phyloP scores from a whole-genome alignment of 192 early-diverging fungal species.

The Dispira simplex region DNA sequence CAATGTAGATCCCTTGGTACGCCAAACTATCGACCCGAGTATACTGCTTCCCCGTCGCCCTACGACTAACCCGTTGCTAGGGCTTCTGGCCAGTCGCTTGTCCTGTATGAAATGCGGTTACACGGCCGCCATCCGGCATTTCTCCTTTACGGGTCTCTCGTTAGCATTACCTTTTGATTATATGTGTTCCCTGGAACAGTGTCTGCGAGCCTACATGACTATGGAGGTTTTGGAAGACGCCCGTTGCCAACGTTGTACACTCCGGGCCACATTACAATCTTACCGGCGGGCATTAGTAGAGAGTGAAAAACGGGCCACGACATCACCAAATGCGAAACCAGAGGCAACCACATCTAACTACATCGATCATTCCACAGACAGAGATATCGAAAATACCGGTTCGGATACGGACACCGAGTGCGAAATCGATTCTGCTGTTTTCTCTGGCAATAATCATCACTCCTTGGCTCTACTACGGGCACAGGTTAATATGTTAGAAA shows the following conservation, averaged over 20 bases:
- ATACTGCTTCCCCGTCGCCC: background rate
- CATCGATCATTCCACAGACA: no score
- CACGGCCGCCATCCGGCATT: conserved; percentile 60
- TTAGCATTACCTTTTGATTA: conserved; percentile 38
- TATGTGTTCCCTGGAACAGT: conserved; percentile 15
- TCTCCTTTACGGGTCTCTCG: conserved; percentile 66
- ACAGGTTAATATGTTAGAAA: no score
- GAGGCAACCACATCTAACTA: no score
- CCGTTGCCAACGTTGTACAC: conserved; percentile 17
- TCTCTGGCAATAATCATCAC: no score
- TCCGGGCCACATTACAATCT: background rate
- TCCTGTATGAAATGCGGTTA: conserved; percentile 71
- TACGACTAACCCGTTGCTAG: conserved; percentile 22
- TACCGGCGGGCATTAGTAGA: no score
- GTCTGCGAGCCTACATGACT: conserved; percentile 40
- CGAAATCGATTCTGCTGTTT: no score
- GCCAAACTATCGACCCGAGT: background rate
- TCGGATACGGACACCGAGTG: no score
- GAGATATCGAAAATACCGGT: no score
- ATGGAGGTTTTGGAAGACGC: conserved; percentile 50
- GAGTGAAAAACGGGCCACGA: no score
- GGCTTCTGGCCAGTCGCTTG: conserved; percentile 52
- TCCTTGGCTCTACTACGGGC: no score
- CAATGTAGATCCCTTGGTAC: background rate
- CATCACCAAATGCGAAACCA: no score